Evolutionary conservation across 148 eudicot genomes (phyloP), one percentile per base, ranked within the genome.

Genomic region (Dianthus caryophyllus): DNA sequence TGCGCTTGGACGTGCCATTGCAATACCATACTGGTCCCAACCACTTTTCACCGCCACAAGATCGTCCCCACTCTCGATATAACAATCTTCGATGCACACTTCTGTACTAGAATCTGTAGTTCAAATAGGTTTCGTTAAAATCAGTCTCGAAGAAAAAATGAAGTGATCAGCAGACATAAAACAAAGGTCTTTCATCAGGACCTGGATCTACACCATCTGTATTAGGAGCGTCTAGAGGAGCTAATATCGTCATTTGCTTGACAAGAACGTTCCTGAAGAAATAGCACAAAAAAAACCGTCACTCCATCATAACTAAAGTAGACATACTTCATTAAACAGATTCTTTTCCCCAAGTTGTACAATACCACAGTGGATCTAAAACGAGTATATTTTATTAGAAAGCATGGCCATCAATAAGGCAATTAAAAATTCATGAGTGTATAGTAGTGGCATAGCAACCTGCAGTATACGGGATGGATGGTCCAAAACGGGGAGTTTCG

Each of bases 161-260:
- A 20, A 39, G 36, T 18, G 21, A 38, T 21, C 20, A 53, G n/a
- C 29, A 59, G 18, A 56, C 18, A 36, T 2, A 58, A 18, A 22
- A 3, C 15, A 22, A 41, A 25, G 0, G 25, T 10, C 16, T 31
- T 49, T 30, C 33, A 16, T 41, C 33, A 43, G 31, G 82, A 88
- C 97, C 99, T 82, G 99, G 90, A 81, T 94, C 99, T 67, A 94
- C 79, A 18, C 99, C 99, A 80, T 94, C 99, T 9, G 99, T 94
- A 72, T 94, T 94, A 48, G 99, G 98, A 75, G 99, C 97, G 43
- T 84, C 84, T 31, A 94, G 75, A 41, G 99, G 97, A 67, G 99
- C 99, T 88, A 94, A 69, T 71, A 94, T 85, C 44, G 90, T 90
- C 99, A 94, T 84, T 61, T 90, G 76, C 80, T 74, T 88, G 52